These are phyloP conservation scores for Aspergillus pseudonomiae DNA, from an alignment of 2,329 filamentous ascomycete genomes.

Conservation along the genomic window DNA sequence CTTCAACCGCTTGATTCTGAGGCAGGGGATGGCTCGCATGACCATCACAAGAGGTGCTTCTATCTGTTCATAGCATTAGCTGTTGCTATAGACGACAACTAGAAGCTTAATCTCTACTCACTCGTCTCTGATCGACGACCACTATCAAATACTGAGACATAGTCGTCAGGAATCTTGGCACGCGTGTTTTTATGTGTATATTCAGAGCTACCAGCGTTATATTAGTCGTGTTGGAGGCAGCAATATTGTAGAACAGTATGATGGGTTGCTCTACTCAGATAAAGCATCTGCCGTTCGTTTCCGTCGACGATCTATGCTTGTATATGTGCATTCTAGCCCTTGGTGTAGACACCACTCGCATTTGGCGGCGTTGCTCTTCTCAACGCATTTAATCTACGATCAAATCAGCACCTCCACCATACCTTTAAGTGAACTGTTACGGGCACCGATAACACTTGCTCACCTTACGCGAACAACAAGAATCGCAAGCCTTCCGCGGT, in stretches of 20 bases:
- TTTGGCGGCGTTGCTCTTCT: neutral
- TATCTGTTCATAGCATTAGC: neutral
- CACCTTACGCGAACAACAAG: neutral
- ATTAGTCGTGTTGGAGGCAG: neutral
- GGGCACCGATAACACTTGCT: neutral
- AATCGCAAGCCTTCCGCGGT: neutral
- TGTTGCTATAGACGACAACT: neutral
- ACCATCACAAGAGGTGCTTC: neutral
- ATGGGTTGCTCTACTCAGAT: neutral
- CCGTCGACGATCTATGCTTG: neutral
- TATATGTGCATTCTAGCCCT: neutral
- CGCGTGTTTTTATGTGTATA: no score
- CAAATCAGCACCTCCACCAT: neutral
- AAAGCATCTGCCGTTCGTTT: neutral
- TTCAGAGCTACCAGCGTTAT: neutral
- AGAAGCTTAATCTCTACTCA: neutral
- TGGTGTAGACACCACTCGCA: neutral
- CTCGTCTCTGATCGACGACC: neutral
- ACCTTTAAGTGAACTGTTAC: neutral
- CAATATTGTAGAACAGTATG: neutral
- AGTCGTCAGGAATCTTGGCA: neutral
- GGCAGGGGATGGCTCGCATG: neutral
- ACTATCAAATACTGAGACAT: neutral
- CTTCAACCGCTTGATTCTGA: neutral
- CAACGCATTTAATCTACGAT: neutral